phyloP scores from a whole-genome alignment of 495 filamentous ascomycete genomes.

The Aspergillus cavernicola region DNA sequence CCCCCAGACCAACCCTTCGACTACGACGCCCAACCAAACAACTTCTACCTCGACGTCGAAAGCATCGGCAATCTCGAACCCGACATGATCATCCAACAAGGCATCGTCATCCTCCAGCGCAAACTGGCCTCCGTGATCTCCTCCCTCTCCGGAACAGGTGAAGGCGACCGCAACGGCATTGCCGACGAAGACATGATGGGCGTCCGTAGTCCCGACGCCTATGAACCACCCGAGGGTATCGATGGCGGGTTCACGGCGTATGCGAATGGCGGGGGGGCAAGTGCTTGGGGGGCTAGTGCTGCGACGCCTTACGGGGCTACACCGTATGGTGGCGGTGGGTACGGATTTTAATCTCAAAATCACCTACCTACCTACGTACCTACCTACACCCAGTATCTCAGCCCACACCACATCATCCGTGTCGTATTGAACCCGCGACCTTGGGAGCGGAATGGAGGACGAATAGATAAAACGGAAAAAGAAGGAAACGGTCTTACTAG shows the following conservation, averaged over 20 bases:
- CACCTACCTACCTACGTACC: no score
- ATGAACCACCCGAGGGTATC: conserved; percentile 54
- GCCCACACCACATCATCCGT: conserved; percentile 11
- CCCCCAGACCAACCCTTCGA: conserved; percentile 82
- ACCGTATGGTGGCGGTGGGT: conserved; percentile 60
- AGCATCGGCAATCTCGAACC: conserved; percentile 82
- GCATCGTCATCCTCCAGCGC: conserved; percentile 81
- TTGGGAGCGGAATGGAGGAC: not conserved
- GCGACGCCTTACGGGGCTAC: conserved; percentile 67
- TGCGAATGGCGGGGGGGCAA: conserved; percentile 54
- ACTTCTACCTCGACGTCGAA: conserved; percentile 92
- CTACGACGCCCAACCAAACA: conserved; percentile 77
- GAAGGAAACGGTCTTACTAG: not conserved
- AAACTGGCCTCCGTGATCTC: conserved; percentile 86
- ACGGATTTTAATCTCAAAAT: conserved; percentile 38
- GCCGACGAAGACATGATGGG: conserved; percentile 54
- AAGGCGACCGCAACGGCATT: conserved; percentile 43
- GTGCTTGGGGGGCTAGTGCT: conserved; percentile 59
- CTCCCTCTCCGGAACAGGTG: conserved; percentile 54
- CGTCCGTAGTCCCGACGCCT: conserved; percentile 57
- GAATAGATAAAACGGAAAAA: not conserved
- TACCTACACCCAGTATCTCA: no score
- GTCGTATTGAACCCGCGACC: not conserved
- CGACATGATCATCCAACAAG: conserved; percentile 80
- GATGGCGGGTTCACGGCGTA: conserved; percentile 80